Percentiles rank a stretch among this genome's conserved stretches.
These are phyloP conservation scores for Spergularia bocconei DNA, from an alignment of 148 eudicot species.

Conservation along the genomic window DNA sequence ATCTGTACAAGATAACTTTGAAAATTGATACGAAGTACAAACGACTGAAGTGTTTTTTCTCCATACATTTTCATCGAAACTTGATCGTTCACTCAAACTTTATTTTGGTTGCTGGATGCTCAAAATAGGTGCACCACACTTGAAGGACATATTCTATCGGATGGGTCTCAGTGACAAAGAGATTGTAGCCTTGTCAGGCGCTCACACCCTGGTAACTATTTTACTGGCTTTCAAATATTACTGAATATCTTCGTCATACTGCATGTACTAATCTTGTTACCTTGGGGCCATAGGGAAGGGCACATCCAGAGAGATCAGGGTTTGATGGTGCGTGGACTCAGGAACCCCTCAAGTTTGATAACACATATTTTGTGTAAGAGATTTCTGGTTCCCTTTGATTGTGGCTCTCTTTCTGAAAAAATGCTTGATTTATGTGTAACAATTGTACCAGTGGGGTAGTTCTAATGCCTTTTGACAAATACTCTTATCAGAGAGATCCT, in stretches of 20 bases:
- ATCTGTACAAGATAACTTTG: no score
- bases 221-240: background rate
- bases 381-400: background rate
- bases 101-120: background rate
- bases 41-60: no score
- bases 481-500: constrained; percentile 63
- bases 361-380: constrained; percentile 85
- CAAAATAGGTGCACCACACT: constrained; percentile 55
- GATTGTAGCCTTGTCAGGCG: constrained; percentile 75
- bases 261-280: constrained; percentile 11
- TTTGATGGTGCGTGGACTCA: constrained; percentile 97
- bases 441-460: background rate
- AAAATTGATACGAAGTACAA: no score
- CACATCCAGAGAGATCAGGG: constrained; percentile 90
- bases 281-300: constrained; percentile 59
- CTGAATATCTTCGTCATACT: background rate
- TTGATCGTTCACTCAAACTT: background rate
- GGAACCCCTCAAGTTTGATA: constrained; percentile 92
- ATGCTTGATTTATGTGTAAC: background rate
- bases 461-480: background rate
- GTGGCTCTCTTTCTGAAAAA: background rate
- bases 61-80: no score
- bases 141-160: constrained; percentile 81
- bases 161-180: constrained; percentile 75
- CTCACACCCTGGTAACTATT: constrained; percentile 63